Evolutionary conservation across 371 early-diverging fungal species (phyloP).

Genomic region (Rhizomucor miehei): DNA sequence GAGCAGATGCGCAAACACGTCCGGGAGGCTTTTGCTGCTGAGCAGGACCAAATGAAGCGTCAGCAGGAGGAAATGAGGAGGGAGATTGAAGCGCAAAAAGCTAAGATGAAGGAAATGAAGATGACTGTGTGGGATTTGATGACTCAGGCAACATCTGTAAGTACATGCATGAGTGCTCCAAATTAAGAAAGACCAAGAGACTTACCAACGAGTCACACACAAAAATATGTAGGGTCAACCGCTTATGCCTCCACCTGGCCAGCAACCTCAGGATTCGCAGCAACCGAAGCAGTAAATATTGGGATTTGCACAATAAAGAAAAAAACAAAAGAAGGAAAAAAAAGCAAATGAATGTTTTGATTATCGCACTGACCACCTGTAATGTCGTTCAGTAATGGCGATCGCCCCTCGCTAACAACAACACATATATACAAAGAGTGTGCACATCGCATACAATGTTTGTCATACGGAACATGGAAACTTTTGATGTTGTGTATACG

Average conservation of each 20-base stretch:
- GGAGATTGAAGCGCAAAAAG: slow-evolving; percentile 52
- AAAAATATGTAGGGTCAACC: slow-evolving; percentile 14
- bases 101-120: slow-evolving; percentile 66
- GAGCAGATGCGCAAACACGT: slow-evolving; percentile 57
- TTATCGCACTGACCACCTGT: slow-evolving; percentile 7
- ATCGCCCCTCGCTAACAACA: neutral
- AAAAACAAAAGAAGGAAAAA: neutral
- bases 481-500: too few species aligned
- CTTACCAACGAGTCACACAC: neutral
- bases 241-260: slow-evolving; percentile 16
- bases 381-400: too few species aligned
- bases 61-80: slow-evolving; percentile 55
- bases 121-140: slow-evolving; percentile 71
- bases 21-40: slow-evolving; percentile 55
- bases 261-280: slow-evolving; percentile 9
- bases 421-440: neutral
- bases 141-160: slow-evolving; percentile 49
- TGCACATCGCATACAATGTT: too few species aligned
- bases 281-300: neutral
- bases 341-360: neutral
- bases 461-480: too few species aligned
- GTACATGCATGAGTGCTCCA: neutral
- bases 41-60: slow-evolving; percentile 52
- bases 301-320: neutral
- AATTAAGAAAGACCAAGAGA: neutral